Percentiles rank a stretch among this genome's conserved stretches.
Conservation (phyloP, 2,329 filamentous ascomycete genomes). For the Colletotrichum sp. region DNA sequence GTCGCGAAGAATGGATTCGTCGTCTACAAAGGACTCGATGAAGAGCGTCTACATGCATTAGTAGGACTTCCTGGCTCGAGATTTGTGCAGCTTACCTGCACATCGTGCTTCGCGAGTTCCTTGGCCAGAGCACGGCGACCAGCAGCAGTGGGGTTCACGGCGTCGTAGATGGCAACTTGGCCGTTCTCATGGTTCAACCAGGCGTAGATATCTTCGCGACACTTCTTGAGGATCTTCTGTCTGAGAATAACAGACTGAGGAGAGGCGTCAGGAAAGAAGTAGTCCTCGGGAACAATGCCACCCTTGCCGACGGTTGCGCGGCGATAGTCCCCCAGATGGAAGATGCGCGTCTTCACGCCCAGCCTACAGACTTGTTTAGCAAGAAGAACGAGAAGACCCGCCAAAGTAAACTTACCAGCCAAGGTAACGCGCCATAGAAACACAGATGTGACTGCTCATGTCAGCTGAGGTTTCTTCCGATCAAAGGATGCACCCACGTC, state of each 20-base stretch:
- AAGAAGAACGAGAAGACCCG: conserved; percentile 14
- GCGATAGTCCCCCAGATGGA: conserved; percentile 95
- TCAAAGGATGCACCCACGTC: conserved; percentile 62
- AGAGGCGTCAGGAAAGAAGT: conserved; percentile 95
- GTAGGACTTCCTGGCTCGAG: background rate
- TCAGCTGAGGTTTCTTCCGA: background rate
- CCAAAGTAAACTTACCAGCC: conserved; percentile 67
- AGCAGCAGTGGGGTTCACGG: conserved; percentile 87
- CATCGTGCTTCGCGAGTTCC: conserved; percentile 97
- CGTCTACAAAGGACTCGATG: conserved; percentile 94
- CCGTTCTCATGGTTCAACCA: conserved; percentile 98
- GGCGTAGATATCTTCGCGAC: conserved; percentile 93
- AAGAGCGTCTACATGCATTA: conserved; percentile 76
- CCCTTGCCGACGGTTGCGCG: conserved; percentile 86
- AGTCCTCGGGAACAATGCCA: conserved; percentile 89
- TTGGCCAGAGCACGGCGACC: conserved; percentile 86
- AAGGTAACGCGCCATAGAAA: conserved; percentile 92
- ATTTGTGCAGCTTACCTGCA: conserved; percentile 64
- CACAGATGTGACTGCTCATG: conserved; percentile 78
- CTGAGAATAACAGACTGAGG: conserved; percentile 90
- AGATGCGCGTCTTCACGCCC: conserved; percentile 96
- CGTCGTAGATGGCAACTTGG: conserved; percentile 98
- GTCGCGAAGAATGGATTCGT: conserved; percentile 91
- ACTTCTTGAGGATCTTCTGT: conserved; percentile 97
- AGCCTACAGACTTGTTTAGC: conserved; percentile 60